phyloP scores from a whole-genome alignment of 2,329 filamentous ascomycete species.

The Ophiostoma tasmaniense region DNA sequence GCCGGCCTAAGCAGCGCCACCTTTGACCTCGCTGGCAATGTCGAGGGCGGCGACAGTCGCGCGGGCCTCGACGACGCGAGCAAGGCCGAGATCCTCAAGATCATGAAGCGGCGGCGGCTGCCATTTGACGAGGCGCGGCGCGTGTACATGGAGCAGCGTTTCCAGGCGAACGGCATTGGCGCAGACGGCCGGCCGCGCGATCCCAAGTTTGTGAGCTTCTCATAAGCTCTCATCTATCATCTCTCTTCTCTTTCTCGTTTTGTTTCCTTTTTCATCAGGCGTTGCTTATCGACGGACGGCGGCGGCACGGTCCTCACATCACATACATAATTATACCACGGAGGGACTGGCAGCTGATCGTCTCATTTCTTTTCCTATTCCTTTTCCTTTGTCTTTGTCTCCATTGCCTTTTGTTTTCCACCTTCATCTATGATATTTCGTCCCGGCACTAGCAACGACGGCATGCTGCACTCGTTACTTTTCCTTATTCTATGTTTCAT shows the following conservation, averaged over 20 bases:
- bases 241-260: not conserved
- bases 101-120: conserved; percentile 81
- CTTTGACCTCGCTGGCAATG: conserved; percentile 75
- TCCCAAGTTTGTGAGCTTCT: conserved; percentile 94
- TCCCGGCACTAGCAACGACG: not conserved
- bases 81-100: conserved; percentile 74
- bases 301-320: not conserved
- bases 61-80: conserved; percentile 70
- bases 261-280: not conserved
- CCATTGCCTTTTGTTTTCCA: not conserved
- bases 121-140: conserved; percentile 86
- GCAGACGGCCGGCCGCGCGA: conserved; percentile 80
- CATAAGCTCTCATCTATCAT: conserved; percentile 40
- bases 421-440: not conserved
- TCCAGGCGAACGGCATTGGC: conserved; percentile 80
- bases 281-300: not conserved
- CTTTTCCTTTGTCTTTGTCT: not conserved
- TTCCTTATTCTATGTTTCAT: not conserved
- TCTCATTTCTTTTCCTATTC: not conserved
- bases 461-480: not conserved
- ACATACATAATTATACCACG: not conserved
- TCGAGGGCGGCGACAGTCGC: conserved; percentile 69
- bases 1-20: conserved; percentile 72
- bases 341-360: not conserved
- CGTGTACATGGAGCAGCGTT: conserved; percentile 75